Conservation (phyloP, 106 monocot genomes). For the Apostasia ramifera region DNA sequence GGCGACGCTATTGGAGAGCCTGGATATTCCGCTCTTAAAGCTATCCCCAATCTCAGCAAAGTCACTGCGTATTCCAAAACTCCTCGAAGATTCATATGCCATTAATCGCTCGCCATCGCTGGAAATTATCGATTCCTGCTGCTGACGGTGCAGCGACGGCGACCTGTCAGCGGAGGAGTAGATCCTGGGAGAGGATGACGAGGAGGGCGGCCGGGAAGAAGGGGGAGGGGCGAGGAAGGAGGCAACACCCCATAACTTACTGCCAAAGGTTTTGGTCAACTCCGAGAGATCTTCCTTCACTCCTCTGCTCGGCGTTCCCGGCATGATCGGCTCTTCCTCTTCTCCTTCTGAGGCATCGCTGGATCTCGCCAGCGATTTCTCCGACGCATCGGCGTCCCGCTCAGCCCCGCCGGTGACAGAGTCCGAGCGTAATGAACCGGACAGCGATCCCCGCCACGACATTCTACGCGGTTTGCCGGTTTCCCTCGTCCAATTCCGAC, state of each 20-base stretch:
- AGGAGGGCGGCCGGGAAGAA: neutral
- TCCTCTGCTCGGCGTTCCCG: slow-evolving; percentile 31
- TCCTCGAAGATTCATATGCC: slow-evolving; percentile 11
- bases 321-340: slow-evolving; percentile 9
- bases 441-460: neutral
- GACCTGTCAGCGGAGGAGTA: neutral
- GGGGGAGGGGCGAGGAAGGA: slow-evolving; percentile 88
- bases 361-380: neutral
- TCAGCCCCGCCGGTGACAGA: neutral
- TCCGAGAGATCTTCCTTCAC: slow-evolving; percentile 91
- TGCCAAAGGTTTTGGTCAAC: slow-evolving; percentile 71
- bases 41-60: slow-evolving; percentile 81
- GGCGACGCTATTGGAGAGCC: slow-evolving; percentile 49
- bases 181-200: slow-evolving; percentile 1
- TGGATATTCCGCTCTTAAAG: slow-evolving; percentile 65
- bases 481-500: too few species aligned
- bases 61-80: slow-evolving; percentile 60
- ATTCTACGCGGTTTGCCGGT: too few species aligned
- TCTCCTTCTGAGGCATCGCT: neutral
- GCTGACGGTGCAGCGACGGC: neutral
- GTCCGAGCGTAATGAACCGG: neutral
- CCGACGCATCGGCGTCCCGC: neutral
- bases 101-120: neutral
- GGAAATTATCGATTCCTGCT: slow-evolving; percentile 2
- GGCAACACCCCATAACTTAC: slow-evolving; percentile 88